Evolutionary conservation across 2,329 filamentous ascomycete species (phyloP).

Genomic region (Penicillium sp.): DNA sequence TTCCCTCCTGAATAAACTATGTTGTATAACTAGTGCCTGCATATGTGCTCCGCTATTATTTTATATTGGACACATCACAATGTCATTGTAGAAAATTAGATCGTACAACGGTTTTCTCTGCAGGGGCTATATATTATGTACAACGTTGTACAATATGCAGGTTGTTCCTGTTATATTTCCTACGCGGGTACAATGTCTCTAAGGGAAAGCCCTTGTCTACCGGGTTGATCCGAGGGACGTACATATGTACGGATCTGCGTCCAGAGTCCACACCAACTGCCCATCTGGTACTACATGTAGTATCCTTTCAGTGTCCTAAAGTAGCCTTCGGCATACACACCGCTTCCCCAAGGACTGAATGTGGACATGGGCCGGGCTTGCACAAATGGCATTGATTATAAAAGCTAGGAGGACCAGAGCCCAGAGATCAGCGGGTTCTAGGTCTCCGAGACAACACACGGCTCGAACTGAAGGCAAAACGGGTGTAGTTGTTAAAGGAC

Average conservation of each 20-base stretch:
- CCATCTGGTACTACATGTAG: not conserved
- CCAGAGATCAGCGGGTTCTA: too few relatives aligned
- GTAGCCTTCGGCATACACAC: not conserved
- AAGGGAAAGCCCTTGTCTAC: not conserved
- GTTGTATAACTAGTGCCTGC: not conserved
- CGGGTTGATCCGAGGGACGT: not conserved
- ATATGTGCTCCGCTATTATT: not conserved
- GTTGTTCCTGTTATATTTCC: not conserved
- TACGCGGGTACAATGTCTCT: not conserved
- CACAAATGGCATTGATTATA: not conserved
- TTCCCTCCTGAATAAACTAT: not conserved
- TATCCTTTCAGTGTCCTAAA: not conserved
- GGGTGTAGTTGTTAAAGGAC: slow-evolving; percentile 3
- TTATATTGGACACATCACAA: not conserved
- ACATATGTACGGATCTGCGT: not conserved
- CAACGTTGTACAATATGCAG: not conserved
- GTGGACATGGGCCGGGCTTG: not conserved
- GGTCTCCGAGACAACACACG: not conserved
- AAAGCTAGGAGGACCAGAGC: not conserved
- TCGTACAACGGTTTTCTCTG: not conserved
- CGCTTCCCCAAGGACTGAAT: not conserved
- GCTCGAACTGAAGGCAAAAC: not conserved
- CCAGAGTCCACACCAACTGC: not conserved
- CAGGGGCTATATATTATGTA: not conserved
- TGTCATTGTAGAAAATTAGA: not conserved